Conservation (phyloP, 2,329 filamentous ascomycete species). For the Fusarium sororula region DNA sequence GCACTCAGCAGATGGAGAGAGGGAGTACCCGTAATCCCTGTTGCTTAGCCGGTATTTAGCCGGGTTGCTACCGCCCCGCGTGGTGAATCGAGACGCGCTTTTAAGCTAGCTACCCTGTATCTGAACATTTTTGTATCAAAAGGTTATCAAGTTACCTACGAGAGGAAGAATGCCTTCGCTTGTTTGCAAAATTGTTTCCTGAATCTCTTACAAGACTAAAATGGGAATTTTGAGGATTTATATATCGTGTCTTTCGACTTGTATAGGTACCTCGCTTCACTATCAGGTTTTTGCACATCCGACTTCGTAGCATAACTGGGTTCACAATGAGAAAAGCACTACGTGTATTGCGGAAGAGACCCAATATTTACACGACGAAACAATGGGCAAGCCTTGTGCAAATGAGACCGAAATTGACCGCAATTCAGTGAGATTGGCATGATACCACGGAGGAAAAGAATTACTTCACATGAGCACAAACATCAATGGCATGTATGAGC, state of each 20-base stretch:
- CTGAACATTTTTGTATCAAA: fast-evolving
- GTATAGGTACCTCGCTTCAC: no score
- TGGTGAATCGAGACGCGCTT: no score
- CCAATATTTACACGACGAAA: fast-evolving
- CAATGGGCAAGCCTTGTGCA: fast-evolving
- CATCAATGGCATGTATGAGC: fast-evolving
- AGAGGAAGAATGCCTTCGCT: no score
- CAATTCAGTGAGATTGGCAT: not conserved
- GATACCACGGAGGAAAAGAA: no score
- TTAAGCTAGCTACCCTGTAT: not conserved
- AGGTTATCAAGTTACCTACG: fast-evolving
- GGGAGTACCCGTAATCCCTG: not conserved
- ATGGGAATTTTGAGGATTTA: fast-evolving
- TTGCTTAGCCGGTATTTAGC: not conserved
- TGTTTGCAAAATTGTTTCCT: fast-evolving
- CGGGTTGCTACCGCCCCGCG: no score
- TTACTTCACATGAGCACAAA: not conserved
- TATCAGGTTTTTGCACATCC: no score
- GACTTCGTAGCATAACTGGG: no score
- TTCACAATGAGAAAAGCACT: no score
- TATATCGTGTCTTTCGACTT: fast-evolving
- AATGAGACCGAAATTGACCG: fast-evolving
- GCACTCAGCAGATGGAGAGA: not conserved
- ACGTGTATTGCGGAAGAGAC: fast-evolving
- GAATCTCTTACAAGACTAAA: fast-evolving